phyloP scores from a whole-genome alignment of 164 flowering plant species.

The Magnolia sinica region DNA sequence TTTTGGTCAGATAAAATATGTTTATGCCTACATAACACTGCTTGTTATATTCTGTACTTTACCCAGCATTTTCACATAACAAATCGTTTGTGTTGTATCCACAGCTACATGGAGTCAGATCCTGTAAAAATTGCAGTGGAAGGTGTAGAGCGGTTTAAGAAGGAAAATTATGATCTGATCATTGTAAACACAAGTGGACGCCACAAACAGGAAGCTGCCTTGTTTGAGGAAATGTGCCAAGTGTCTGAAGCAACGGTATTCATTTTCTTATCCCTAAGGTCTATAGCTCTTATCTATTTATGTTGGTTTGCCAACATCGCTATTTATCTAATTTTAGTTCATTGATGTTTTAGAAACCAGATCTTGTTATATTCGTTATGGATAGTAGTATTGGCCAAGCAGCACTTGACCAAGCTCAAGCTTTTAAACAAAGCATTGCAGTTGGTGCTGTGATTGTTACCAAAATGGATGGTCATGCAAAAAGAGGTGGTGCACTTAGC shows the following conservation, averaged over 20 bases:
- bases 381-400: constrained; percentile 99
- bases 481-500: constrained; percentile 42
- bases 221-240: constrained; percentile 99
- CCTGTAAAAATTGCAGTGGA: constrained; percentile 95
- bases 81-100: constrained; percentile 7
- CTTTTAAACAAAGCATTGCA: constrained; percentile 92
- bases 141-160: constrained; percentile 90
- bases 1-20: neutral
- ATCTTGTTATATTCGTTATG: constrained; percentile 96
- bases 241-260: constrained; percentile 94
- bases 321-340: neutral
- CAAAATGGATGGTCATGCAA: constrained; percentile 41
- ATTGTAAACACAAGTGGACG: constrained; percentile 99
- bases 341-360: constrained; percentile 70
- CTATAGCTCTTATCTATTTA: neutral
- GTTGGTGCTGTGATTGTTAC: constrained; percentile 93
- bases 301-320: neutral
- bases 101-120: constrained; percentile 94
- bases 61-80: neutral
- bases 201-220: constrained; percentile 94
- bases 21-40: neutral
- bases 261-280: neutral
- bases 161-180: constrained; percentile 94
- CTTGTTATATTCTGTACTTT: neutral
- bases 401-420: constrained; percentile 98